phyloP scores from a whole-genome alignment of 192 early-diverging fungal genomes.

The Rhizoclosmatium sp. region DNA sequence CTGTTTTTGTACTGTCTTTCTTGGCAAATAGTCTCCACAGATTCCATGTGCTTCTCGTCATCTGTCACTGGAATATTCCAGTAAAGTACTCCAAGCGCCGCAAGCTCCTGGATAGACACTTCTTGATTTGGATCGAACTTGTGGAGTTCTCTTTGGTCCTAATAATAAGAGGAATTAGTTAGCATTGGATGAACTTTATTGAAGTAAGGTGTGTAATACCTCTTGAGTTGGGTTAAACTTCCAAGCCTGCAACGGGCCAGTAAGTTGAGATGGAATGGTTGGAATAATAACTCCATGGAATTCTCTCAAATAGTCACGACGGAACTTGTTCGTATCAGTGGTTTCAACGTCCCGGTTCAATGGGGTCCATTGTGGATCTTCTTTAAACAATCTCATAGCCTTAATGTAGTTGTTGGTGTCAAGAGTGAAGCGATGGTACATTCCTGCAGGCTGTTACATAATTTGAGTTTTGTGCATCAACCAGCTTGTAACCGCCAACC shows the following conservation, averaged over 20 bases:
- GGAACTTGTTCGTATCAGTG: constrained; percentile 38
- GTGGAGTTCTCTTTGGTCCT: constrained; percentile 84
- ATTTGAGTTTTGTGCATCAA: no score
- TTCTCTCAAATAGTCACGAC: constrained; percentile 21
- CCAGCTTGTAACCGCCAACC: no score
- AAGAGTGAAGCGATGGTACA: constrained; percentile 97
- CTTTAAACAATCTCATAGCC: constrained; percentile 76
- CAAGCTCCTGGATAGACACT: constrained; percentile 74
- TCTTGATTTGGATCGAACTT: constrained; percentile 69
- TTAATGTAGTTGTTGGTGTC: constrained; percentile 88
- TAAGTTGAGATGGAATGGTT: neutral
- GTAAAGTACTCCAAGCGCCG: constrained; percentile 77
- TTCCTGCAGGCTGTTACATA: constrained; percentile 75
- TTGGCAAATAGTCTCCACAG: constrained; percentile 72
- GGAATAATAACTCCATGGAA: neutral
- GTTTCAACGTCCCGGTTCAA: constrained; percentile 25
- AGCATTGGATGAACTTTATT: neutral
- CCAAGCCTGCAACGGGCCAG: constrained; percentile 26
- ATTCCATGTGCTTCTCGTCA: constrained; percentile 54
- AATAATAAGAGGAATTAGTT: neutral
- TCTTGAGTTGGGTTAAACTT: constrained; percentile 27
- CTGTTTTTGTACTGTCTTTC: constrained; percentile 92
- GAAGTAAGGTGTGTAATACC: neutral
- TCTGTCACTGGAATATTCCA: constrained; percentile 64
- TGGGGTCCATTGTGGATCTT: constrained; percentile 44